Conservation (phyloP, 2,329 filamentous ascomycete genomes). For the Aspergillus persii region DNA sequence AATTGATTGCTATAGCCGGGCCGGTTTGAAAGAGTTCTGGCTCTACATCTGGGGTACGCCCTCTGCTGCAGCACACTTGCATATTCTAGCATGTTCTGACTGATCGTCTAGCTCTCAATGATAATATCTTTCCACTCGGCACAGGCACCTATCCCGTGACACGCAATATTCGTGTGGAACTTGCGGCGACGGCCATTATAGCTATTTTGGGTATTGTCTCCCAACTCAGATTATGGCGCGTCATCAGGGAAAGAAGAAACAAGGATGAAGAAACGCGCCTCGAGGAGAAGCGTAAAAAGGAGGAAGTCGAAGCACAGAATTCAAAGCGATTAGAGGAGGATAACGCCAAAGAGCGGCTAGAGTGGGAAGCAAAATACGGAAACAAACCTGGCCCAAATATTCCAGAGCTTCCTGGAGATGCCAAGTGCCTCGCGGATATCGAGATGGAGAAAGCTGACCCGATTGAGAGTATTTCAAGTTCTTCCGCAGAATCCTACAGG, state of each 20-base stretch:
- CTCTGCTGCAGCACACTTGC: not conserved
- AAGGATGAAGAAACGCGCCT: conserved; percentile 47
- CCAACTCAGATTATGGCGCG: conserved; percentile 81
- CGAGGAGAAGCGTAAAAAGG: conserved; percentile 55
- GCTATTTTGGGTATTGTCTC: conserved; percentile 74
- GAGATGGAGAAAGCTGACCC: conserved; percentile 22
- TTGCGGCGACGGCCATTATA: conserved; percentile 73
- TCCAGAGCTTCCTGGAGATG: conserved; percentile 25
- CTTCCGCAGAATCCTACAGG: conserved; percentile 17
- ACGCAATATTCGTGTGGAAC: conserved; percentile 79
- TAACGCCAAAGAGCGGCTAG: conserved; percentile 43
- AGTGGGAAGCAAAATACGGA: conserved; percentile 79
- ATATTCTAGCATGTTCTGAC: conserved; percentile 1
- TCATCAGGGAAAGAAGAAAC: conserved; percentile 59
- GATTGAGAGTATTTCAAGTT: conserved; percentile 23
- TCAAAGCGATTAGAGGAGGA: conserved; percentile 58
- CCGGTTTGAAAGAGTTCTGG: conserved; percentile 97
- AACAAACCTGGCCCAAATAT: conserved; percentile 48
- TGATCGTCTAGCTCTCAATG: conserved; percentile 60
- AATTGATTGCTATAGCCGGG: conserved; percentile 84
- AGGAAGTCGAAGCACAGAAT: conserved; percentile 66
- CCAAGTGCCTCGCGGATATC: conserved; percentile 9
- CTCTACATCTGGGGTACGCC: conserved; percentile 76
- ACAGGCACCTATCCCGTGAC: conserved; percentile 81
- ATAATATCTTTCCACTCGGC: conserved; percentile 72